Percentiles rank a stretch among this genome's conserved stretches.
Conservation (phyloP, 805 yeast species). For the Kazachstania psychrophila region DNA sequence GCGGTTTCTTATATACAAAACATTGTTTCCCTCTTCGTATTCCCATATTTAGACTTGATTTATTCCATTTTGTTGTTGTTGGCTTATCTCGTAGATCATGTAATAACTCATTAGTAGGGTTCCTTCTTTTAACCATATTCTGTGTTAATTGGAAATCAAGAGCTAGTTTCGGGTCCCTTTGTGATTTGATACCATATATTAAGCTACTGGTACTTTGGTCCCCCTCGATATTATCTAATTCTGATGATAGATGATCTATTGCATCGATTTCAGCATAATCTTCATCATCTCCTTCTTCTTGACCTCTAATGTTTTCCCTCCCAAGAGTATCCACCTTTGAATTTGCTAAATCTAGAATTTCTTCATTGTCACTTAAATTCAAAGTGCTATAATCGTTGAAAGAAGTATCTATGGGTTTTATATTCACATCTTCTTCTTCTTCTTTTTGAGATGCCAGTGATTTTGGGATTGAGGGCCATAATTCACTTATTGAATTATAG, state of each 20-base stretch:
- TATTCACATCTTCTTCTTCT: neutral
- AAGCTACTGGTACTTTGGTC: neutral
- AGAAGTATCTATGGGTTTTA: conserved; percentile 5
- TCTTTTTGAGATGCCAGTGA: neutral
- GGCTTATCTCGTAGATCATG: neutral
- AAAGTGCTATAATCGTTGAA: conserved; percentile 5
- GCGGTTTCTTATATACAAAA: conserved; percentile 11
- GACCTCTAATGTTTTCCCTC: too few species aligned
- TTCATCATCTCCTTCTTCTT: neutral
- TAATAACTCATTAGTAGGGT: neutral
- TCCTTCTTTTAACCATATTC: conserved; percentile 14
- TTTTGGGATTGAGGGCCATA: conserved; percentile 25
- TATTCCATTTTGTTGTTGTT: neutral
- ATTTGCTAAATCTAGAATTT: too few species aligned
- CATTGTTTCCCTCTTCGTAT: conserved; percentile 3
- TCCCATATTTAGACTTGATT: neutral
- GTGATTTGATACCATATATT: neutral
- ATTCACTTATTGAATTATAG: conserved; percentile 25
- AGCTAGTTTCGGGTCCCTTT: neutral
- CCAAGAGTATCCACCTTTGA: too few species aligned
- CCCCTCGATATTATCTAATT: too few species aligned
- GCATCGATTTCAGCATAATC: neutral
- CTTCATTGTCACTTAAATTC: conserved; percentile 8
- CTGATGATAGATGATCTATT: neutral
- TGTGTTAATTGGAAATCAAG: conserved; percentile 18